These are phyloP conservation scores for Trichophaea hybrida DNA, from an alignment of 2,329 filamentous ascomycete genomes.

Conservation along the genomic window DNA sequence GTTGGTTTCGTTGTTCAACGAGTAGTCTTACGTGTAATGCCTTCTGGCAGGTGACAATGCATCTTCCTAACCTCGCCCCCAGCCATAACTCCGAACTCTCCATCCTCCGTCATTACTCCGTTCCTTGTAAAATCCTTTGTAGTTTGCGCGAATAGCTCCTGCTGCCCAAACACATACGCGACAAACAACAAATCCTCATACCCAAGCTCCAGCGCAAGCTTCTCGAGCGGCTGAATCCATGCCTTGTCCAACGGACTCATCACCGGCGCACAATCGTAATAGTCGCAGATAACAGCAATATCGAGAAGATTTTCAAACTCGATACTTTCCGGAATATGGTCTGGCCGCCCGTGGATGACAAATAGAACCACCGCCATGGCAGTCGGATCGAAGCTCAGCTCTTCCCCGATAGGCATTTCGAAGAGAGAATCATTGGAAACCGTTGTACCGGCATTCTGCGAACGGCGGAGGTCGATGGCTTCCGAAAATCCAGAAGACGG, in stretches of 20 bases:
- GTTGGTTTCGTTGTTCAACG: background rate
- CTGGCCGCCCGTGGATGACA: slow-evolving; percentile 8
- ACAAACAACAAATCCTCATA: slow-evolving; percentile 15
- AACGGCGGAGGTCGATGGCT: slow-evolving; percentile 5
- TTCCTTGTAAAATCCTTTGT: background rate
- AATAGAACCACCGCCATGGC: slow-evolving; percentile 11
- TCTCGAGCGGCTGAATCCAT: slow-evolving; percentile 9
- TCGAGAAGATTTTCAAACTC: slow-evolving; percentile 14
- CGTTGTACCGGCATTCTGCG: background rate
- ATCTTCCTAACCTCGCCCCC: background rate
- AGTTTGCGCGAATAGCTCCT: background rate
- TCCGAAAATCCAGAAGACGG: slow-evolving; percentile 6
- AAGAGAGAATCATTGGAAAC: background rate
- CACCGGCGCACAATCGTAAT: slow-evolving; percentile 24
- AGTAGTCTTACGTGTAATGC: slow-evolving; percentile 5
- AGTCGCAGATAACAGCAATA: slow-evolving; percentile 26
- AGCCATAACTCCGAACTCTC: background rate
- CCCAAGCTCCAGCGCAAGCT: background rate
- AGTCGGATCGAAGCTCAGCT: slow-evolving; percentile 5
- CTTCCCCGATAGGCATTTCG: background rate
- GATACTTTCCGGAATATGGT: slow-evolving; percentile 12
- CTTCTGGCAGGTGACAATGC: slow-evolving; percentile 1
- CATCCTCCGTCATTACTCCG: background rate
- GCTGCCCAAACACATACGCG: slow-evolving; percentile 12
- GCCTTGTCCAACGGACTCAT: slow-evolving; percentile 17